Evolutionary conservation across 1,139 yeast species (phyloP).

Genomic region (Saccharomyces hybrid): DNA sequence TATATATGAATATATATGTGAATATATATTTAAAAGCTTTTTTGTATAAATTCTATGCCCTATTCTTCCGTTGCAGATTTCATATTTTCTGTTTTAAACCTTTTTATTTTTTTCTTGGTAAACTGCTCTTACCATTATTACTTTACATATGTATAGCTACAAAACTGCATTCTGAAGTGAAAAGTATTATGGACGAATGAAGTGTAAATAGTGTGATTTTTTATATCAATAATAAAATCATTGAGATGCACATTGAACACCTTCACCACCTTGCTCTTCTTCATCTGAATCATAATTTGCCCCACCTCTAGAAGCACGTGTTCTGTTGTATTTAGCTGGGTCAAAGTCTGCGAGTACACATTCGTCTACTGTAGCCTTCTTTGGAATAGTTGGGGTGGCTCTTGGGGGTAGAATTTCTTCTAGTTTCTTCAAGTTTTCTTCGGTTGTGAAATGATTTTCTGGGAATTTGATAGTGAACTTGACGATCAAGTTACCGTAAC

Average conservation of each 20-base stretch:
- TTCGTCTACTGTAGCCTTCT: conserved; percentile 69
- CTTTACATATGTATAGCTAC: background rate
- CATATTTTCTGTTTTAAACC: too few relatives aligned
- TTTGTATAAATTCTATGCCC: too few relatives aligned
- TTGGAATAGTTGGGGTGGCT: conserved; percentile 47
- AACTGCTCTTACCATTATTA: background rate
- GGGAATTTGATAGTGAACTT: conserved; percentile 74
- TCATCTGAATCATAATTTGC: conserved; percentile 52
- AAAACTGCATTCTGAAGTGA: conserved; percentile 2
- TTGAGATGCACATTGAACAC: conserved; percentile 87
- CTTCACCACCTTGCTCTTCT: conserved; percentile 58
- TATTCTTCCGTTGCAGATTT: too few relatives aligned
- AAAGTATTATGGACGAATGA: background rate
- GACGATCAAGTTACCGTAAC: conserved; percentile 64
- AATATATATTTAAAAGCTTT: too few relatives aligned
- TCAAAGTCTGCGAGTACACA: conserved; percentile 63
- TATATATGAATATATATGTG: too few relatives aligned
- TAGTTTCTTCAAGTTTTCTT: conserved; percentile 57
- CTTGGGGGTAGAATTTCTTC: conserved; percentile 64
- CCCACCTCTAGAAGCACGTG: conserved; percentile 39
- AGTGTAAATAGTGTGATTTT: conserved; percentile 1
- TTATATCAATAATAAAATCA: conserved; percentile 19
- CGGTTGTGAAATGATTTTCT: conserved; percentile 50
- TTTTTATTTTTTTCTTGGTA: background rate
- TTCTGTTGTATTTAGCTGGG: conserved; percentile 49